Evolutionary conservation across 2,329 filamentous ascomycete genomes (phyloP).

Genomic region (Sclerotinia trifoliorum): DNA sequence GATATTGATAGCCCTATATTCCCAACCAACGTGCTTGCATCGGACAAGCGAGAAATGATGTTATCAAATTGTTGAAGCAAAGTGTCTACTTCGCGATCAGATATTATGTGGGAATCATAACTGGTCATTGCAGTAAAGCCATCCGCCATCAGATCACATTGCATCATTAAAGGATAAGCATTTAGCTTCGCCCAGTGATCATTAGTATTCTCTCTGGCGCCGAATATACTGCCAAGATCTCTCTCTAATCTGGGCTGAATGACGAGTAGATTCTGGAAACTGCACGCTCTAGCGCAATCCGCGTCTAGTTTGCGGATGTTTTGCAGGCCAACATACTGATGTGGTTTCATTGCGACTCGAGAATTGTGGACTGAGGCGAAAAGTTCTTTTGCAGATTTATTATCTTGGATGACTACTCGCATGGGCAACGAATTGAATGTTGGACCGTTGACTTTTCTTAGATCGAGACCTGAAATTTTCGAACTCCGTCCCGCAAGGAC

Average conservation of each 20-base stretch:
- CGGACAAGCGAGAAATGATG: conserved; percentile 2
- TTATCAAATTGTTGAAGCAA: conserved; percentile 25
- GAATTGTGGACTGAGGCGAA: conserved; percentile 3
- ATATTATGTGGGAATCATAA: conserved; percentile 24
- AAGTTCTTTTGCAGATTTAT: background rate
- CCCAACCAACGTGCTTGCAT: conserved; percentile 7
- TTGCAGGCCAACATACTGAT: conserved; percentile 21
- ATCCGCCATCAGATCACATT: conserved; percentile 20
- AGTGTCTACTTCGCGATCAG: conserved; percentile 18
- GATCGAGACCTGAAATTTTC: conserved; percentile 42
- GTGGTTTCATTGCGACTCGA: conserved; percentile 40
- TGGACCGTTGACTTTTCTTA: conserved; percentile 44
- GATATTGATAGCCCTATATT: conserved; percentile 26
- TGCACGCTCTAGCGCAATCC: conserved; percentile 14
- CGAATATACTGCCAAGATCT: conserved; percentile 3
- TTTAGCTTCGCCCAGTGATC: conserved; percentile 23
- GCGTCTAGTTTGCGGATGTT: conserved; percentile 7
- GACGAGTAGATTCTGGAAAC: conserved; percentile 22
- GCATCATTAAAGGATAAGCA: conserved; percentile 28
- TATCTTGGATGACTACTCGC: conserved; percentile 40
- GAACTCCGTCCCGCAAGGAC: conserved; percentile 46
- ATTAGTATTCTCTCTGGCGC: conserved; percentile 2
- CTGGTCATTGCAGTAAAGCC: conserved; percentile 23
- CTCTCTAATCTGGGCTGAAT: conserved; percentile 19
- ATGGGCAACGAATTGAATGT: conserved; percentile 45